phyloP scores from a whole-genome alignment of 2,329 filamentous ascomycete species.

The Aspergillus sp. region DNA sequence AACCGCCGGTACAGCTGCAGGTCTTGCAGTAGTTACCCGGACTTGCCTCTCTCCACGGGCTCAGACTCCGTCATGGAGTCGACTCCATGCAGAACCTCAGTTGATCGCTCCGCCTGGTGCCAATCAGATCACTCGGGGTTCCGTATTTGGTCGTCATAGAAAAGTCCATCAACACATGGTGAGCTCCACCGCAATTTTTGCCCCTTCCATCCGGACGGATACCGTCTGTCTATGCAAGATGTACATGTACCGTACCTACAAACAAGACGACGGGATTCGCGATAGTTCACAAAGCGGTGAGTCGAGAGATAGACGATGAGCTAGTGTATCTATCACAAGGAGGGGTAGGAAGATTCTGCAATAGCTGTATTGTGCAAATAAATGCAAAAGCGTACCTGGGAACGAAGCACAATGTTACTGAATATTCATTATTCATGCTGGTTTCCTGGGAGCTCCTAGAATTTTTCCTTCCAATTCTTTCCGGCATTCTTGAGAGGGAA shows the following conservation, averaged over 20 bases:
- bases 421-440: not conserved
- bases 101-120: conserved; percentile 14
- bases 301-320: too few species aligned
- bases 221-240: not conserved
- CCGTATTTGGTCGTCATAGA: conserved; percentile 19
- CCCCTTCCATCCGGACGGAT: conserved; percentile 10
- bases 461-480: not conserved
- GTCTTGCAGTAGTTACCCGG: conserved; percentile 11
- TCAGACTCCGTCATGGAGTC: conserved; percentile 5
- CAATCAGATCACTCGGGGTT: conserved; percentile 11
- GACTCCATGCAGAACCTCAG: conserved; percentile 22
- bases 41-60: conserved; percentile 14
- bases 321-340: not conserved
- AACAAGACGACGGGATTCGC: not conserved
- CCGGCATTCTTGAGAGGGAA: conserved; percentile 3
- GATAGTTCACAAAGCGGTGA: not conserved
- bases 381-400: too few species aligned
- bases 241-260: not conserved
- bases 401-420: too few species aligned
- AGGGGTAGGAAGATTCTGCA: conserved; percentile 1
- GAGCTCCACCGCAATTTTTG: conserved; percentile 20
- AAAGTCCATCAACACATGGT: conserved; percentile 17
- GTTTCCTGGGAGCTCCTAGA: not conserved
- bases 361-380: too few species aligned
- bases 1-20: conserved; percentile 8